Conservation (phyloP, 306 rosid species). For the Dryas octopetala region DNA sequence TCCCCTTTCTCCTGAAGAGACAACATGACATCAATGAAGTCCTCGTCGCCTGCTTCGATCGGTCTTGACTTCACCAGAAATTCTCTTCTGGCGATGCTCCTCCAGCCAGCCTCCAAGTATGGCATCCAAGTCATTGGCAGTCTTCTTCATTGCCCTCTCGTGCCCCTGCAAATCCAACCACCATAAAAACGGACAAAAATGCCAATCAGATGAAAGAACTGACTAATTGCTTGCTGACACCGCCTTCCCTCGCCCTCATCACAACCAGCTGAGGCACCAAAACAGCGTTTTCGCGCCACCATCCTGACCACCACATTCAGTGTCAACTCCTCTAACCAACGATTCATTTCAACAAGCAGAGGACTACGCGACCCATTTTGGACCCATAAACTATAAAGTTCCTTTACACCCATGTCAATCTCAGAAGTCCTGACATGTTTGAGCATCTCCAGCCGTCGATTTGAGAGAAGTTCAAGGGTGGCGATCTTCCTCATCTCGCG, state of each 20-base stretch:
- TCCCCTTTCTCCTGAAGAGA: conserved; percentile 40
- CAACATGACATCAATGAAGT: conserved; percentile 65
- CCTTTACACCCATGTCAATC: conserved; percentile 29
- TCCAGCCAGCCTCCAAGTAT: conserved; percentile 52
- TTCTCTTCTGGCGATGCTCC: conserved; percentile 47
- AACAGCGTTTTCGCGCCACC: conserved; percentile 57
- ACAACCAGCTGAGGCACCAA: conserved; percentile 35
- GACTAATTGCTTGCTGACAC: conserved; percentile 41
- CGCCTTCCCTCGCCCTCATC: conserved; percentile 33
- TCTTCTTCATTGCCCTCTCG: conserved; percentile 59
- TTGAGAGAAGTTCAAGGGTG: conserved; percentile 50
- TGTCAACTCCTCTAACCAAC: conserved; percentile 46
- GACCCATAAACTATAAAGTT: conserved; percentile 22
- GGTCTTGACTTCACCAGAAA: not conserved
- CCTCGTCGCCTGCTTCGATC: conserved; percentile 43
- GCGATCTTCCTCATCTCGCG: conserved; percentile 50
- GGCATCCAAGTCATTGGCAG: conserved; percentile 51
- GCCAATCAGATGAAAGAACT: conserved; percentile 50
- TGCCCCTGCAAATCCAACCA: conserved; percentile 60
- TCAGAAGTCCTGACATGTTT: conserved; percentile 46
- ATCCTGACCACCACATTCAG: conserved; percentile 54
- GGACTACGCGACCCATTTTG: conserved; percentile 9
- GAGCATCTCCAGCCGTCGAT: conserved; percentile 47
- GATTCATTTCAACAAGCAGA: conserved; percentile 32
- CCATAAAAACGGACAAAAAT: conserved; percentile 50